Percentiles rank a stretch among this genome's conserved stretches.
Evolutionary conservation across 495 filamentous ascomycete genomes (phyloP).

Genomic region (Thermochaetoides thermophila): DNA sequence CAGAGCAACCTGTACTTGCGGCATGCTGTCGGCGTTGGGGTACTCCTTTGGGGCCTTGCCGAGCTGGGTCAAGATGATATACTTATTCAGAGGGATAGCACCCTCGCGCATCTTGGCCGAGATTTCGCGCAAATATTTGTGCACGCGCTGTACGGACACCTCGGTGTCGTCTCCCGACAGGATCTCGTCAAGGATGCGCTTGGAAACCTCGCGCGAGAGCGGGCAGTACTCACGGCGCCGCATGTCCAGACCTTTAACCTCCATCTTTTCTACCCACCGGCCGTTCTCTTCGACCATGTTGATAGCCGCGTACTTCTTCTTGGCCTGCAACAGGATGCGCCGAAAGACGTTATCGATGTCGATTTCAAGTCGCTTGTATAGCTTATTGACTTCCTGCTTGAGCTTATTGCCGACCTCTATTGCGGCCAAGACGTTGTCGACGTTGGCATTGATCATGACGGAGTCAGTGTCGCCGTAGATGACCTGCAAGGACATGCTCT

Average conservation of each 20-base stretch:
- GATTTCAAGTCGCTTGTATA: constrained; percentile 82
- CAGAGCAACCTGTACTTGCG: constrained; percentile 91
- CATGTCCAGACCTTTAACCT: constrained; percentile 98
- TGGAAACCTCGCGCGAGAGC: constrained; percentile 84
- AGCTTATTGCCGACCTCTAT: constrained; percentile 66
- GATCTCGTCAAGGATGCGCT: constrained; percentile 71
- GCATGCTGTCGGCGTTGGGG: constrained; percentile 84
- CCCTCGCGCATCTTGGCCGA: constrained; percentile 69
- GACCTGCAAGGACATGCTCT: constrained; percentile 73
- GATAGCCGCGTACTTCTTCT: constrained; percentile 98
- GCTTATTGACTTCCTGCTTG: constrained; percentile 64
- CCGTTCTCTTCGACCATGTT: constrained; percentile 82
- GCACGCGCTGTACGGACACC: constrained; percentile 72
- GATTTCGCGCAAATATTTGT: constrained; percentile 78
- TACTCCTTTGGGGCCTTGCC: constrained; percentile 89
- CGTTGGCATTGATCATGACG: constrained; percentile 99
- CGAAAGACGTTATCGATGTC: constrained; percentile 98
- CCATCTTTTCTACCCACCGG: constrained; percentile 83
- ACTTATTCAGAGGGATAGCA: constrained; percentile 61
- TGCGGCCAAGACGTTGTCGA: constrained; percentile 81
- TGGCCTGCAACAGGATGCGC: constrained; percentile 82
- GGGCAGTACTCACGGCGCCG: constrained; percentile 89
- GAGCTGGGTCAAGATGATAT: constrained; percentile 94
- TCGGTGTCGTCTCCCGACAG: constrained; percentile 89
- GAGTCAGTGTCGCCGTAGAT: constrained; percentile 99